Base-by-base conservation (phyloP, 495 filamentous ascomycete genomes). In the Daldinia loculata region DNA sequence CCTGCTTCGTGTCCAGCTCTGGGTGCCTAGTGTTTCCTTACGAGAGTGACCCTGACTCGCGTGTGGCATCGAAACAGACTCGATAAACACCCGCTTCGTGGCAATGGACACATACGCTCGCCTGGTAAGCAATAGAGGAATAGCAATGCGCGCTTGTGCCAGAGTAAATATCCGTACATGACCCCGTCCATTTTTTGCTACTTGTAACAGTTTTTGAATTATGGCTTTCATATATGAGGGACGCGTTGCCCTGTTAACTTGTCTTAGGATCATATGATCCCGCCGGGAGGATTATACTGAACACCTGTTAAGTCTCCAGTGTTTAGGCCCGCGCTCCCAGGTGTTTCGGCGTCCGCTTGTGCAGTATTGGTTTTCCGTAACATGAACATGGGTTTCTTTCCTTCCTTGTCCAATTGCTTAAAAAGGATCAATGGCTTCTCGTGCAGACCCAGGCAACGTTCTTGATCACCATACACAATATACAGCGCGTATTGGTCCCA, bases 351-450 rank as follows among this genome's bases (percentile, higher is more conserved):
- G 27, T 82, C 82, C 6, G 75, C 77, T 58, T 80, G 80, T 6
- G 79, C 82, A 30, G 83, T 80, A 56, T 82, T 85, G 22, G 84
- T 86, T 79, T 92, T 92, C 55, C 95, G 83, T 43, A 99, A 80
- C 95, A 99, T 99, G 76, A 98, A 99, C 95, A 99, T 98, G 34
- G 95, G 95, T 76, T 99, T 99, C 78, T 93, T 90, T 12, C 96
- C 96, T 80, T 99, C 95, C 74, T 91, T 92, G 77, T 97, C 94
- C 50, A 98, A 83, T 74, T 98, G 94, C 82, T 99, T 99, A 84
- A 99, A 99, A 64, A 99, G 82, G 63, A 97, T 93, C 45, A 99
- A 84, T 24, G 95, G 95, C 74, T 94, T 93, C 81, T 99, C 95
- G 38, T 98, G 90, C 63, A 97, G 80, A 1, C 90, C 93, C 19